phyloP scores from a whole-genome alignment of 176 grass and related monocot genomes.

The Cenchrus americanus region DNA sequence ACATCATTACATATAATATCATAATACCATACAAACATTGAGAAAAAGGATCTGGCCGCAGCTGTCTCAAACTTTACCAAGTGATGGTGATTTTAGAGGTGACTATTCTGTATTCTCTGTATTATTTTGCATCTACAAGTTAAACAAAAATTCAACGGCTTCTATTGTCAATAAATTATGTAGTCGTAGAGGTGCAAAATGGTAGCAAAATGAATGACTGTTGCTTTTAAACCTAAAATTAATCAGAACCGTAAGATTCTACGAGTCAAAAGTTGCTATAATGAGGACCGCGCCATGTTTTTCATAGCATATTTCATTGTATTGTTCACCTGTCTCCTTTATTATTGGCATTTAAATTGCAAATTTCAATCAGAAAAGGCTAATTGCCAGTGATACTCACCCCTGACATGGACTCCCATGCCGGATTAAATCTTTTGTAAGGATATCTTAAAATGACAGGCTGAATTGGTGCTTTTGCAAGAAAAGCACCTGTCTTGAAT shows the following conservation, averaged over 20 bases:
- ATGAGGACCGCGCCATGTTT: background rate
- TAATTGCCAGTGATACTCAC: slow-evolving; percentile 45
- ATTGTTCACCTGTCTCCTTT: background rate
- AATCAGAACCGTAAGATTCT: background rate
- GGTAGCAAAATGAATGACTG: background rate
- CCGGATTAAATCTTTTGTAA: slow-evolving; percentile 88
- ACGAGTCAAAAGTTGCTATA: background rate
- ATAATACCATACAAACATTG: background rate
- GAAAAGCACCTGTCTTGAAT: slow-evolving; percentile 92
- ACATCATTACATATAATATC: background rate
- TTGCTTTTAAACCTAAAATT: background rate
- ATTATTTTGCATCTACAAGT: background rate
- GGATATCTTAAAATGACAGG: slow-evolving; percentile 93
- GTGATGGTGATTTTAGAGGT: background rate
- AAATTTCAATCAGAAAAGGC: background rate
- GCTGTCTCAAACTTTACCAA: background rate
- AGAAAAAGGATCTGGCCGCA: background rate
- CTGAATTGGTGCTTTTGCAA: slow-evolving; percentile 74
- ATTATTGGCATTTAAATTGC: background rate
- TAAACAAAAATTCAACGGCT: background rate
- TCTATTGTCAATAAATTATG: background rate
- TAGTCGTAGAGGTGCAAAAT: background rate
- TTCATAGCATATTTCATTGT: background rate
- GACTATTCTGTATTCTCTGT: background rate
- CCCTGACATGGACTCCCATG: slow-evolving; percentile 94